A percentile compares a stretch with the other conserved stretches of the same genome.
These are phyloP conservation scores for Silybum marianum DNA, from an alignment of 129 eudicot genomes.

Conservation along the genomic window DNA sequence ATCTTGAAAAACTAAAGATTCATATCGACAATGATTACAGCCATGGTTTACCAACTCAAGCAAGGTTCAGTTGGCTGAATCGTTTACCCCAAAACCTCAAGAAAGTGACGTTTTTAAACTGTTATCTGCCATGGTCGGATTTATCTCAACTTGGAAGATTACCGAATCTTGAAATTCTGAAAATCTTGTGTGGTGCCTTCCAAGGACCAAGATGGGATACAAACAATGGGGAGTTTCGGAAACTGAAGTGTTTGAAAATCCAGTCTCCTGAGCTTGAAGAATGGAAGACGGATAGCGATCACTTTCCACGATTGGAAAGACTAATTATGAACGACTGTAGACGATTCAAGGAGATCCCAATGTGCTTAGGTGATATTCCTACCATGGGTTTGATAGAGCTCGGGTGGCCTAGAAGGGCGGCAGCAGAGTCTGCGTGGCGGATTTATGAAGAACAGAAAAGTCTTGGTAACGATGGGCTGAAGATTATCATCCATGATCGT, in stretches of 20 bases:
- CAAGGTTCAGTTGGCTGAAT: neutral
- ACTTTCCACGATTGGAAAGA: constrained; percentile 33
- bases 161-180: constrained; percentile 43
- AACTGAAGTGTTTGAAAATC: constrained; percentile 37
- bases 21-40: neutral
- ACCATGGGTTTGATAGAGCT: constrained; percentile 30
- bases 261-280: constrained; percentile 24
- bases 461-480: constrained; percentile 21
- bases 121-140: constrained; percentile 33
- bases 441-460: constrained; percentile 24
- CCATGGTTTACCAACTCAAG: neutral
- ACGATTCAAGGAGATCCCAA: constrained; percentile 37
- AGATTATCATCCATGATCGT: constrained; percentile 9
- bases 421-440: constrained; percentile 30
- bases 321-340: constrained; percentile 25
- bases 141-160: constrained; percentile 30
- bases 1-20: constrained; percentile 36
- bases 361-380: constrained; percentile 25
- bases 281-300: constrained; percentile 29
- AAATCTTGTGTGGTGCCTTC: constrained; percentile 23
- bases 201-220: constrained; percentile 41
- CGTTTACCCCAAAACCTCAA: constrained; percentile 36
- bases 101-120: constrained; percentile 31
- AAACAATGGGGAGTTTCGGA: constrained; percentile 32
- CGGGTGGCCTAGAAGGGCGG: constrained; percentile 18